These are phyloP conservation scores for Mycosphaerella sp. DNA, from an alignment of 2,329 filamentous ascomycete species.

Conservation along the genomic window DNA sequence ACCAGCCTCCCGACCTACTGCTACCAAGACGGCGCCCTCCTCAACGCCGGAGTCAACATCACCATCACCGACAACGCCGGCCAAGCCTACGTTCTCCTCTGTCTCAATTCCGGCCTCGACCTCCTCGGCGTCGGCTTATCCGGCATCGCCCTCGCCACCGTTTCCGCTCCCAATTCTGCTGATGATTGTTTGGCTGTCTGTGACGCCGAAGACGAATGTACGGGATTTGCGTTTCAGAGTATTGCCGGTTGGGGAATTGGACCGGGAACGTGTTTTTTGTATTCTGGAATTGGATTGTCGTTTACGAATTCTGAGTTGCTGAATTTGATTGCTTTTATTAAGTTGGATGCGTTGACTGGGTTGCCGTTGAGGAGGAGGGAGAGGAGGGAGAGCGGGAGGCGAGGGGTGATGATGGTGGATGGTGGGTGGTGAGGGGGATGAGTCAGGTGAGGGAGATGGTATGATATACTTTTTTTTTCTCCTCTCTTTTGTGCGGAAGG, in stretches of 20 bases:
- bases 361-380: background rate
- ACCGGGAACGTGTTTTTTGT: constrained; percentile 1
- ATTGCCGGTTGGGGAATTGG: constrained; percentile 1
- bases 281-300: background rate
- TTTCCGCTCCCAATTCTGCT: constrained; percentile 2
- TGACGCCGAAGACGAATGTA: constrained; percentile 1
- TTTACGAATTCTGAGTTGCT: background rate
- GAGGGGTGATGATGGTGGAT: too few relatives aligned
- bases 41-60: constrained; percentile 1
- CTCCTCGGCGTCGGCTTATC: background rate
- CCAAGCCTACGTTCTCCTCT: constrained; percentile 6
- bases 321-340: constrained; percentile 6
- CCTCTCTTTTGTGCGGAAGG: too few relatives aligned
- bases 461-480: too few relatives aligned
- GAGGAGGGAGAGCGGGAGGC: too few relatives aligned
- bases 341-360: background rate
- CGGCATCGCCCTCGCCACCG: background rate
- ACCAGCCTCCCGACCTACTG: background rate
- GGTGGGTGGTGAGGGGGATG: too few relatives aligned
- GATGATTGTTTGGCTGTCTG: constrained; percentile 7
- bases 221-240: constrained; percentile 10
- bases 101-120: background rate
- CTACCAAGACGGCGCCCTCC: constrained; percentile 4
- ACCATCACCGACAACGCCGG: constrained; percentile 6
- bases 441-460: too few relatives aligned